phyloP scores from a whole-genome alignment of 768 basidiomycete species.

The Podaxis sp. region DNA sequence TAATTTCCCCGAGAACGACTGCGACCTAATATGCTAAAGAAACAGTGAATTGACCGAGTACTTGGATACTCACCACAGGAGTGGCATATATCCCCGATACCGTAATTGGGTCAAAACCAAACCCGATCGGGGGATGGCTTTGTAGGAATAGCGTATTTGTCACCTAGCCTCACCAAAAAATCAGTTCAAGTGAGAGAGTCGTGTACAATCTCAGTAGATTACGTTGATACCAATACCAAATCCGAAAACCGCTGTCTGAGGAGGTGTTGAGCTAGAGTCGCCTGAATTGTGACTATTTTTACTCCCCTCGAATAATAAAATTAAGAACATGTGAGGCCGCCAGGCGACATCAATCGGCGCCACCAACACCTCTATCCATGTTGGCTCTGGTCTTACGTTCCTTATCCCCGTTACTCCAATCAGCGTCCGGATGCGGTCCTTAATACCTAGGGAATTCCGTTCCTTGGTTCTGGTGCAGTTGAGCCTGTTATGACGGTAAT shows the following conservation, averaged over 20 bases:
- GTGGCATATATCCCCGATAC: slow-evolving; percentile 56
- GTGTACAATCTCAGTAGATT: slow-evolving; percentile 8
- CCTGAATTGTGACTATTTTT: neutral
- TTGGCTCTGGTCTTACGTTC: slow-evolving; percentile 55
- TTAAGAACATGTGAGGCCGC: slow-evolving; percentile 61
- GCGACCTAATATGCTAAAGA: slow-evolving; percentile 34
- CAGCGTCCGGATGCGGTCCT: slow-evolving; percentile 55
- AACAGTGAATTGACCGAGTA: neutral
- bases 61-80: slow-evolving; percentile 41
- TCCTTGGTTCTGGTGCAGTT: slow-evolving; percentile 36
- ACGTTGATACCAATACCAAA: slow-evolving; percentile 66
- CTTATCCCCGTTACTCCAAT: slow-evolving; percentile 59
- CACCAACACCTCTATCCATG: slow-evolving; percentile 45
- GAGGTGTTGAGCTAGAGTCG: neutral
- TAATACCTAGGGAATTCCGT: slow-evolving; percentile 37
- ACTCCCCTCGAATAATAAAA: slow-evolving; percentile 52
- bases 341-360: slow-evolving; percentile 53
- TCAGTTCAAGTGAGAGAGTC: neutral
- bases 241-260: slow-evolving; percentile 55
- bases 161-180: slow-evolving; percentile 34
- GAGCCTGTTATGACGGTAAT: slow-evolving; percentile 40
- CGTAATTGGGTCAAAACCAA: slow-evolving; percentile 45
- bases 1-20: slow-evolving; percentile 49
- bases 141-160: slow-evolving; percentile 69
- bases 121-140: slow-evolving; percentile 51